A percentile compares a stretch with the other conserved stretches of the same genome.
phyloP scores from a whole-genome alignment of 805 yeast genomes.

The Candida ponderosae region DNA sequence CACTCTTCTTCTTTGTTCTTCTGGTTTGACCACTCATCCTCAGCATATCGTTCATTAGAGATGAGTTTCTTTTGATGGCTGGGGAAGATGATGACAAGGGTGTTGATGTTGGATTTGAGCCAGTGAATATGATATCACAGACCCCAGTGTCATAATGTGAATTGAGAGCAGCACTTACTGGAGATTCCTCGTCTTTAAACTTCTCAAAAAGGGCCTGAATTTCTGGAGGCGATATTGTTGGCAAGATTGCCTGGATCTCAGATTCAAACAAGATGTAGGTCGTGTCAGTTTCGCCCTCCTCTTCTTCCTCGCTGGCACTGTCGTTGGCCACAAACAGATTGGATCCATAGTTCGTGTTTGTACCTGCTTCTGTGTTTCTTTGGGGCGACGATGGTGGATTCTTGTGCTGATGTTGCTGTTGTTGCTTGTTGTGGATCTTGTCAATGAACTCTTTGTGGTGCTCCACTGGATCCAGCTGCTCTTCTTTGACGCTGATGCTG shows the following conservation, averaged over 20 bases:
- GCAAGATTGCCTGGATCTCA: constrained; percentile 27
- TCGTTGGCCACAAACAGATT: constrained; percentile 1
- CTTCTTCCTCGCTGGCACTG: constrained; percentile 1
- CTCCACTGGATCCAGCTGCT: constrained; percentile 1
- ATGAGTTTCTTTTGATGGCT: background rate
- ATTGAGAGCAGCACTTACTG: constrained; percentile 30
- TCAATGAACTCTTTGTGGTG: background rate
- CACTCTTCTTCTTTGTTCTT: background rate
- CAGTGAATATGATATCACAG: too few relatives aligned
- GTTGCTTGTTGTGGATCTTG: background rate
- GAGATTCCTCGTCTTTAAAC: constrained; percentile 19
- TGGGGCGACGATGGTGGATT: background rate
- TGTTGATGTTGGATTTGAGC: too few relatives aligned
- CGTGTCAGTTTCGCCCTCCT: constrained; percentile 7
- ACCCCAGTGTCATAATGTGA: constrained; percentile 34
- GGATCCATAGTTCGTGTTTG: background rate
- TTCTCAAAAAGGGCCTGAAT: constrained; percentile 19
- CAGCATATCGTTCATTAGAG: background rate
- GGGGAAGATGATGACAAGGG: too few relatives aligned
- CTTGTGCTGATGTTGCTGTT: background rate
- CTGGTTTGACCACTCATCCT: constrained; percentile 1
- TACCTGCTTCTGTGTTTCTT: background rate
- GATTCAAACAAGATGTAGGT: constrained; percentile 20
- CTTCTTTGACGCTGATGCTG: too few relatives aligned
- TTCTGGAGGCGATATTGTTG: constrained; percentile 19